Base-by-base conservation (phyloP, 495 filamentous ascomycete species). In the Evansstolkia leycettana region DNA sequence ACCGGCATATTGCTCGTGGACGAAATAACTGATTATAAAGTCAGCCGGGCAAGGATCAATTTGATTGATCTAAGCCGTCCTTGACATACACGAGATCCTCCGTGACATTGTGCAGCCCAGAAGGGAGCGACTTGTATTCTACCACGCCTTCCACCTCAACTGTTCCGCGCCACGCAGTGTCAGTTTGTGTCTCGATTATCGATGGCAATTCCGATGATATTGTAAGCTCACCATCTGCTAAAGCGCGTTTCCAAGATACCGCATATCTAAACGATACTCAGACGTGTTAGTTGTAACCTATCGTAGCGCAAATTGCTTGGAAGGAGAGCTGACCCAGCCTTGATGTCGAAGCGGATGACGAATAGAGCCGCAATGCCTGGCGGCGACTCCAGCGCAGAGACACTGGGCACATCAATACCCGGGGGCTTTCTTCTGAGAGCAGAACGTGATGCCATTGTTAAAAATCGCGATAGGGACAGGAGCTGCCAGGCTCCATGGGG, bases 111-210 rank as follows among this genome's bases (percentile, higher is more conserved):
- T 98, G 90, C 29, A 95, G 58, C 25, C 90, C 90, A 0, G 88
- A 94, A 1, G 90, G 90, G 28, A 98, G 69, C 35, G 76, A 88
- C 58, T 94, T 94, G 71, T 82, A 98, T 54, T 98, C 90, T 34
- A 96, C 87, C 28, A 77, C 76, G 26, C 85, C 84, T 51, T 92
- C 85, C 30, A 98, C 71, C 40, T 85, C 73, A 33, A 94, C 77
- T 80, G 36, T 42, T 45, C 27, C 34, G 38, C 17, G 33, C 40
- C n/a, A 34, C 20, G 48, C 58, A 34, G 62, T 52, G 38, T 17
- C 27, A 26, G 31, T 39, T 26, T 26, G 31, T 8, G 19, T 37
- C 39, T 17, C 15, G 19, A 12, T n/a, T n/a, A 4, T 4, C 20
- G 9, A 23, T 9, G 9, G 20, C 20, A 9, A 9, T 4, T 4